Base-by-base conservation (phyloP, 2,329 filamentous ascomycete species). In the Arthrobotrys megalospora region DNA sequence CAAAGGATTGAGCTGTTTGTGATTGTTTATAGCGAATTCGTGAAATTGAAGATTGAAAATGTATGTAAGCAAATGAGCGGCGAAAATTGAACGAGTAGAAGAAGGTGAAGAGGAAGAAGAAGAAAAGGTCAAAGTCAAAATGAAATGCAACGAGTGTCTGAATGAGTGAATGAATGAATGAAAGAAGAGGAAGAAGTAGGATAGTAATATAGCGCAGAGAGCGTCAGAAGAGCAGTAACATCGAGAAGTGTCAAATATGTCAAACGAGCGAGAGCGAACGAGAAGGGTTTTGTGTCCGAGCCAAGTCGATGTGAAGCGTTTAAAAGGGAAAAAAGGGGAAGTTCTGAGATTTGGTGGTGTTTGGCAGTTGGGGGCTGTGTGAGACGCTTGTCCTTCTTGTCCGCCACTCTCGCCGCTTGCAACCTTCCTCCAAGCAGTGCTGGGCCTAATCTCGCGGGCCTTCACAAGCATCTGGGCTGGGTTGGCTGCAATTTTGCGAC, bases 111-210 rank as follows among this genome's bases (percentile, higher is more conserved):
- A 73, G 69, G 45, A 72, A 38, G 65, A 41, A 70, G 64, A 67
- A 69, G 58, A 79, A 53, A 82, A 80, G 47, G 12, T 24, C 11
- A 65, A 47, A 60, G 45, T 47, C 36, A 62, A 69, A 80, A 79
- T 80, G 83, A 84, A 81, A 76, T 81, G 81, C 82, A 83, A 84
- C 78, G 80, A 80, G 73, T 79, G 81, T 82, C 50, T 41, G 53
- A 73, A 43, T 60, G 34, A 75, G 64, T 64, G 63, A 69, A 16
- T 48, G 58, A n/a, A n/a, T 67, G 36, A 68, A 76, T 73, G 34
- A 47, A 79, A 64, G 69, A 53, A 75, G 45, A 43, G 19, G 36
- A 80, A 80, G 80, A 81, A 83, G 62, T 24, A 34, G 48, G 60
- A 72, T 16, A 62, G 41, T 65, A 47, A 41, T 34, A 47, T 28